phyloP scores from a whole-genome alignment of 2,329 filamentous ascomycete genomes.

The Fusarium armeniacum region DNA sequence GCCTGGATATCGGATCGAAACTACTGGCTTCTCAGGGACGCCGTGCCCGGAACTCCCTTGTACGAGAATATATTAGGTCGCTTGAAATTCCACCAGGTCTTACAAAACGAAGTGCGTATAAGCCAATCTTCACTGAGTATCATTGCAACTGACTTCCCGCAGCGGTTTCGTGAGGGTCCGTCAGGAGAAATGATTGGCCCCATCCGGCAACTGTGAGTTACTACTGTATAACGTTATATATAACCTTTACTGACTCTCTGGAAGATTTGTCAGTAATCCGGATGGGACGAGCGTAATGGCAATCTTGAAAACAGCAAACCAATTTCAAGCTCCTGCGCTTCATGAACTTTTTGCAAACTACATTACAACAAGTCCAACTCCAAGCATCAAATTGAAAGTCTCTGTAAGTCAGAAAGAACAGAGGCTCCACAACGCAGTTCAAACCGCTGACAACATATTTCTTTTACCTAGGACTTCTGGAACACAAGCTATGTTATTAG shows the following conservation, averaged over 20 bases:
- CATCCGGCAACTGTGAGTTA: background rate
- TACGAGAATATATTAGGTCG: background rate
- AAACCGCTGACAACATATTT: background rate
- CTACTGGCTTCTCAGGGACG: background rate
- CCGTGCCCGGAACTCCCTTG: fast-evolving
- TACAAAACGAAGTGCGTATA: background rate
- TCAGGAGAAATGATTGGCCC: background rate
- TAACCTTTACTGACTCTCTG: background rate
- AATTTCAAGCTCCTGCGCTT: constrained; percentile 2
- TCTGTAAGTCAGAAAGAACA: constrained; percentile 11
- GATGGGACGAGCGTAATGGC: constrained; percentile 8
- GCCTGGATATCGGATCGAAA: constrained; percentile 9
- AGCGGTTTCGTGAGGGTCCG: background rate
- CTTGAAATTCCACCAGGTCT: background rate
- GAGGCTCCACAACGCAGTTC: no score
- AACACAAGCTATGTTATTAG: background rate
- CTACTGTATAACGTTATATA: fast-evolving
- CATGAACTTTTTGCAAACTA: constrained; percentile 28
- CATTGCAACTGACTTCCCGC: background rate
- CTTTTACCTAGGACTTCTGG: background rate
- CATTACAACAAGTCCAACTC: constrained; percentile 9
- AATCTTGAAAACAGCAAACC: constrained; percentile 17
- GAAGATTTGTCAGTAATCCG: constrained; percentile 36
- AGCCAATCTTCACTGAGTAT: no score
- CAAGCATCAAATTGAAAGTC: constrained; percentile 9